These are phyloP conservation scores for Prunus salicina DNA, from an alignment of 306 rosid species.

Conservation along the genomic window DNA sequence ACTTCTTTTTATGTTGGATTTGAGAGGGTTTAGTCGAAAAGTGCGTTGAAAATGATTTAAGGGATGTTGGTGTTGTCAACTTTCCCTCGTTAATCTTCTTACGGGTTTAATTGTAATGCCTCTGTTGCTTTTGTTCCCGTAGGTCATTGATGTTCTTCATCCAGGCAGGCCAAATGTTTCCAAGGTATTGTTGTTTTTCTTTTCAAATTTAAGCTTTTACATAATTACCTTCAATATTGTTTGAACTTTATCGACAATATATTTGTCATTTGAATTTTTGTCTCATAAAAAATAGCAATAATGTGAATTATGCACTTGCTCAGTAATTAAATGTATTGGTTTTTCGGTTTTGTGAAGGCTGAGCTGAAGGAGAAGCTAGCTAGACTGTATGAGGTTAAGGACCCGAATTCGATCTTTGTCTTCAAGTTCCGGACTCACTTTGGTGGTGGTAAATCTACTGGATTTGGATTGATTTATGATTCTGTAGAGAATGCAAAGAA, in stretches of 20 bases:
- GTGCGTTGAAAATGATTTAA: neutral
- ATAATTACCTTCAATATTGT: neutral
- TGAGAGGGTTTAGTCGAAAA: neutral
- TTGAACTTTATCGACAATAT: too few relatives aligned
- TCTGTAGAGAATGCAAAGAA: slow-evolving; percentile 87
- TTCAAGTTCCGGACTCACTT: slow-evolving; percentile 89
- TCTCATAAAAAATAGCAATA: neutral
- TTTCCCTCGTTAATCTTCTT: neutral
- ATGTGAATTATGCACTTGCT: neutral
- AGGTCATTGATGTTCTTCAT: slow-evolving; percentile 87
- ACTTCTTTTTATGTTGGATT: neutral
- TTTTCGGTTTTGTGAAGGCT: slow-evolving; percentile 37
- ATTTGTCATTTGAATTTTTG: neutral
- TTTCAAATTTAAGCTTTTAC: neutral
- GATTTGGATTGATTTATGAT: slow-evolving; percentile 91
- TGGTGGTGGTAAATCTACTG: slow-evolving; percentile 97
- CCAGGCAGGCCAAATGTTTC: slow-evolving; percentile 95
- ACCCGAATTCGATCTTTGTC: slow-evolving; percentile 73
- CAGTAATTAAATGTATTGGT: neutral
- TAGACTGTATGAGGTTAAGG: slow-evolving; percentile 77
- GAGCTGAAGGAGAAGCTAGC: slow-evolving; percentile 91
- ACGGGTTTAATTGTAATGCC: neutral
- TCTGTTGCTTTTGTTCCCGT: neutral
- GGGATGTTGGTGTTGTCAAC: neutral
- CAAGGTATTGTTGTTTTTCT: slow-evolving; percentile 42